Conservation (phyloP, 805 yeast genomes). For the Sugiyamaella boreocaroliniensis region DNA sequence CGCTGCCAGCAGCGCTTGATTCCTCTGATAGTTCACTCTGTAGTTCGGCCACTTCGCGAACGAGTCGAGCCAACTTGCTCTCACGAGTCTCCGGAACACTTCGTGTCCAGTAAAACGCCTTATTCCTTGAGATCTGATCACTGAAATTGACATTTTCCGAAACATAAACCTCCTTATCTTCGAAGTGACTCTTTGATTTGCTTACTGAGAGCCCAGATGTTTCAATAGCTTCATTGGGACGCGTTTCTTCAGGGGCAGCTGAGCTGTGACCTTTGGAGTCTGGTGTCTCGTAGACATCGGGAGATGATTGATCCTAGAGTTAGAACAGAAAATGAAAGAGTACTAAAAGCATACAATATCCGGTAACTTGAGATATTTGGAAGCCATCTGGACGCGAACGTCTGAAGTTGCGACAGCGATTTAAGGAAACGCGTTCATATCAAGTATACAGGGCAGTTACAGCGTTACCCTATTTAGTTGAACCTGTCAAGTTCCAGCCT, state of each 20-base stretch:
- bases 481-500: too few species aligned
- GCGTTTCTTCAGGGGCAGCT: neutral
- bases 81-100: slow-evolving; percentile 11
- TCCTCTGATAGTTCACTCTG: slow-evolving; percentile 10
- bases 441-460: too few species aligned
- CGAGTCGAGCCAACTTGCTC: slow-evolving; percentile 16
- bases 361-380: slow-evolving; percentile 17
- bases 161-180: slow-evolving; percentile 13
- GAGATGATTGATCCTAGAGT: slow-evolving; percentile 5
- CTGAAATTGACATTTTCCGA: slow-evolving; percentile 11
- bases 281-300: slow-evolving; percentile 16
- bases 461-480: too few species aligned
- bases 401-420: too few species aligned
- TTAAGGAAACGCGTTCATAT: too few species aligned
- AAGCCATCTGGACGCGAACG: neutral
- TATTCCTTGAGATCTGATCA: slow-evolving; percentile 1
- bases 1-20: slow-evolving; percentile 16
- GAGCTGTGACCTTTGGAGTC: slow-evolving; percentile 3
- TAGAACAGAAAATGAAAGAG: neutral
- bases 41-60: slow-evolving; percentile 18
- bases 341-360: slow-evolving; percentile 14
- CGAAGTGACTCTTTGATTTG: slow-evolving; percentile 8
- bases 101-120: slow-evolving; percentile 7
- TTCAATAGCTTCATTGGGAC: slow-evolving; percentile 8
- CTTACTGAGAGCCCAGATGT: neutral